Evolutionary conservation across 805 yeast genomes (phyloP).

Genomic region (Ogataea methylovora): DNA sequence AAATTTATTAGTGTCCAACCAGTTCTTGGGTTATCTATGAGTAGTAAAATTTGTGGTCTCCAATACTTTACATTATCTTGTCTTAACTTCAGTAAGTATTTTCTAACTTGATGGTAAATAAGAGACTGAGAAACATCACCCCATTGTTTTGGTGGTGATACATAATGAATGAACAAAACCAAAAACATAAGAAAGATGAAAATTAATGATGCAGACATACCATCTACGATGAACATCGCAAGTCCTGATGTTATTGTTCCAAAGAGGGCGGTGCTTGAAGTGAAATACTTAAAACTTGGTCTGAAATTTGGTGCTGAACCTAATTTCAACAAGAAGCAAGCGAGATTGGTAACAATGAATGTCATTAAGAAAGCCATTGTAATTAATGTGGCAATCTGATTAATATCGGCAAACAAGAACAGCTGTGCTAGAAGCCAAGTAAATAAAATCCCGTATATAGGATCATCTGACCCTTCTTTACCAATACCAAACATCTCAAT

Average conservation of each 20-base stretch:
- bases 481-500: constrained; percentile 51
- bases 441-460: constrained; percentile 55
- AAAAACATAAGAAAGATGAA: constrained; percentile 57
- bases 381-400: constrained; percentile 88
- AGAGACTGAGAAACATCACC: constrained; percentile 96
- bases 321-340: constrained; percentile 80
- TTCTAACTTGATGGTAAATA: constrained; percentile 94
- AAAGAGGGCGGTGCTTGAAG: constrained; percentile 67
- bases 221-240: constrained; percentile 95
- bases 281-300: constrained; percentile 88
- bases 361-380: constrained; percentile 98
- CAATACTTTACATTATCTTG: constrained; percentile 96
- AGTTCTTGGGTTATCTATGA: constrained; percentile 88
- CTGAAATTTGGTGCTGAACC: constrained; percentile 98
- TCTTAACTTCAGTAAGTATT: constrained; percentile 71
- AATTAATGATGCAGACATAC: constrained; percentile 74
- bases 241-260: constrained; percentile 65
- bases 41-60: constrained; percentile 89
- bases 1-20: constrained; percentile 88
- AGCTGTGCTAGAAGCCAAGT: constrained; percentile 82
- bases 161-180: constrained; percentile 76
- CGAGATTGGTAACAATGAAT: constrained; percentile 86
- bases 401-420: constrained; percentile 83
- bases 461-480: constrained; percentile 40
- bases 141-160: constrained; percentile 93